Conservation (phyloP, 1,139 yeast genomes). For the Debaryomyces nepalensis region DNA sequence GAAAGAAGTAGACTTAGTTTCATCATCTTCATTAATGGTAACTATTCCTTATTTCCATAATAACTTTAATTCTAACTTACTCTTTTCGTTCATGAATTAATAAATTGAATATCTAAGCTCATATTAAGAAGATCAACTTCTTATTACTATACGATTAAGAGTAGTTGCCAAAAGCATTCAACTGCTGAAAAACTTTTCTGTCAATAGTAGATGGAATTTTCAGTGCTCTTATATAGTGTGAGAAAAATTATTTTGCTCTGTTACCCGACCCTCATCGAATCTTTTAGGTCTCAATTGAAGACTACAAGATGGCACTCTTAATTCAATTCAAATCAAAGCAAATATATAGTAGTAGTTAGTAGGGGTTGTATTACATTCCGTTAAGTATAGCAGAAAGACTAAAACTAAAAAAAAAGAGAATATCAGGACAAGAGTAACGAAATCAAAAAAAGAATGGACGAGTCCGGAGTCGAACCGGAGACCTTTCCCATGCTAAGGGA, state of each 20-base stretch:
- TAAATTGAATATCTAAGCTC: slow-evolving; percentile 11
- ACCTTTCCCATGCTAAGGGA: slow-evolving; percentile 70
- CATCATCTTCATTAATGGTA: slow-evolving; percentile 44
- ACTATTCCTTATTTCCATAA: slow-evolving; percentile 3
- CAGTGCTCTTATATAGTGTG: slow-evolving; percentile 8
- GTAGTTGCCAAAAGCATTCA: background rate
- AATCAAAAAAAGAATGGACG: slow-evolving; percentile 53
- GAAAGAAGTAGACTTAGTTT: slow-evolving; percentile 72
- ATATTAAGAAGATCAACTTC: slow-evolving; percentile 8
- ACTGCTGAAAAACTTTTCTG: background rate
- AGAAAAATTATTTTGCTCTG: slow-evolving; percentile 3
- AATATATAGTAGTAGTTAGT: no score
- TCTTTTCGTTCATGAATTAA: background rate
- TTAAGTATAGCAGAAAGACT: no score
- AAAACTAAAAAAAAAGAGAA: no score
- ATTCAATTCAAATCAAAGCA: no score
- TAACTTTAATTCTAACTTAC: slow-evolving; percentile 2
- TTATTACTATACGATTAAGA: background rate
- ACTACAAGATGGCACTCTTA: no score
- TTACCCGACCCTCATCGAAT: slow-evolving; percentile 11
- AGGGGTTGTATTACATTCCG: no score
- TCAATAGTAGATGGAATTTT: background rate
- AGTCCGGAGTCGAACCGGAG: slow-evolving; percentile 71
- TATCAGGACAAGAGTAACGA: no score
- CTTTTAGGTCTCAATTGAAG: slow-evolving; percentile 8